Percentiles rank a stretch among this genome's conserved stretches.
These are phyloP conservation scores for Solanum pinnatisectum DNA, from an alignment of 257 asterid genomes.

Conservation along the genomic window DNA sequence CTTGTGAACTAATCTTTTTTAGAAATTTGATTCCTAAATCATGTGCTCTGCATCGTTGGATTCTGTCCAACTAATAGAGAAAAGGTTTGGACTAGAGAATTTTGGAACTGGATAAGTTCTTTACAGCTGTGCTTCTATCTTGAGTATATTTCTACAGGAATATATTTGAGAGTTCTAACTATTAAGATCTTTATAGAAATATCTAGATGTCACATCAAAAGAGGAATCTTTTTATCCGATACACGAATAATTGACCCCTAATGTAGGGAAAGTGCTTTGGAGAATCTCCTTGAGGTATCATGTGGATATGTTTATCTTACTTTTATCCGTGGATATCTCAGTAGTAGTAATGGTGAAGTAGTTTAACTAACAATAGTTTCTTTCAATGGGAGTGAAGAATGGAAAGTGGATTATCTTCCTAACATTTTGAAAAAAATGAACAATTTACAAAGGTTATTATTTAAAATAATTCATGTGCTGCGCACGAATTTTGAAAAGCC, in stretches of 20 bases:
- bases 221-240: constrained; percentile 51
- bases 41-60: neutral
- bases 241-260: constrained; percentile 47
- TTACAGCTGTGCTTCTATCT: neutral
- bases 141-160: constrained; percentile 19
- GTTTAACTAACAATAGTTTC: neutral
- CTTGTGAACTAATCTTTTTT: neutral
- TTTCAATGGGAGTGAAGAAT: neutral
- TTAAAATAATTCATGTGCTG: neutral
- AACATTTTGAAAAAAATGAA: neutral
- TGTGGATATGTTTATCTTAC: neutral
- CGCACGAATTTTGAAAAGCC: neutral
- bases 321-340: neutral
- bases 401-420: neutral
- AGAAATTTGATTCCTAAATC: neutral
- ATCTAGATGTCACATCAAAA: constrained; percentile 38
- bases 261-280: constrained; percentile 32
- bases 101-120: neutral
- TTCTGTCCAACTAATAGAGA: neutral
- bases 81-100: neutral
- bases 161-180: constrained; percentile 12
- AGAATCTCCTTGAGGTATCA: constrained; percentile 42
- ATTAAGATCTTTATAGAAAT: constrained; percentile 20
- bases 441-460: neutral
- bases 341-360: neutral